These are phyloP conservation scores for Entonaema liquescens DNA, from an alignment of 495 filamentous ascomycete species.

Conservation along the genomic window DNA sequence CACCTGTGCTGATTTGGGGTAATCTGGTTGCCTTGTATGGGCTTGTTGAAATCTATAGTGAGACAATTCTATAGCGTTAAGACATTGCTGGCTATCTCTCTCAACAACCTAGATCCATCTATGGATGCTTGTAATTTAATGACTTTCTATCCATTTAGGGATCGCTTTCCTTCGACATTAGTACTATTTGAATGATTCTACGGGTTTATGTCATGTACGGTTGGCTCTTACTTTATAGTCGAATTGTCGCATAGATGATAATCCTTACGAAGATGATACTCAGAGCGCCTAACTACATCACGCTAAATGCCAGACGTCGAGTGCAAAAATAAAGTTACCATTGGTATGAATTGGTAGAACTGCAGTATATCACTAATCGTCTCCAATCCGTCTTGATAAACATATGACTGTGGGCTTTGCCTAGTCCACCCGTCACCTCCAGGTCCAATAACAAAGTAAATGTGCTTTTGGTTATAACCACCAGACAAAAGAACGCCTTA, in stretches of 20 bases:
- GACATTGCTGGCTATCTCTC: too few species aligned
- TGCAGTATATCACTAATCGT: constrained; percentile 29
- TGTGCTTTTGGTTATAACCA: constrained; percentile 3
- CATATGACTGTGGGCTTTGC: constrained; percentile 12
- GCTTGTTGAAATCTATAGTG: background rate
- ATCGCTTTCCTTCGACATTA: too few species aligned
- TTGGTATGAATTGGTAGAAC: background rate
- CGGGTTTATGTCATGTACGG: too few species aligned
- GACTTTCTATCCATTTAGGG: too few species aligned
- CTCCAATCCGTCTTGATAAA: constrained; percentile 3
- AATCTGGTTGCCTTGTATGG: constrained; percentile 26
- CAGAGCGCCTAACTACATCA: background rate
- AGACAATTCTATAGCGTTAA: background rate
- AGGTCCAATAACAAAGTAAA: constrained; percentile 1
- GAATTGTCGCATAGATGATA: too few species aligned
- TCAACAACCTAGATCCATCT: too few species aligned
- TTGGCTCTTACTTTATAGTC: too few species aligned
- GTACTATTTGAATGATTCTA: too few species aligned
- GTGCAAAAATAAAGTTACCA: background rate
- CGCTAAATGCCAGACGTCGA: background rate
- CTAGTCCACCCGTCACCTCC: background rate
- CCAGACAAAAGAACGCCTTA: constrained; percentile 22
- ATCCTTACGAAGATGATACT: too few species aligned
- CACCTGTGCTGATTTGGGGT: constrained; percentile 4
- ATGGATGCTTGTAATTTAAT: too few species aligned